A percentile compares a stretch with the other conserved stretches of the same genome.
Conservation (phyloP, 768 basidiomycete species). For the Chalciporus piperatus region DNA sequence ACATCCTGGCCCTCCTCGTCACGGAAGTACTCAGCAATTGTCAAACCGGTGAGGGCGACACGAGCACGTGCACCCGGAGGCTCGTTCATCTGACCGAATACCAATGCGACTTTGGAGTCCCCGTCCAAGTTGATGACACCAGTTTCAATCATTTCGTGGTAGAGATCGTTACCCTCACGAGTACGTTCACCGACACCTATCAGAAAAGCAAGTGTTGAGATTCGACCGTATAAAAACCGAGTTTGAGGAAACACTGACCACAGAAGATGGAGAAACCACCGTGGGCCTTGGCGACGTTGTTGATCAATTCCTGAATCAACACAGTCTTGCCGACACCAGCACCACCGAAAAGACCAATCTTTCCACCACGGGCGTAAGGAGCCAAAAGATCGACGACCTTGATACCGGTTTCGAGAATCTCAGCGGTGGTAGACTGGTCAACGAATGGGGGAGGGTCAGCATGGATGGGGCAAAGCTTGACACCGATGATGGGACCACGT, state of each 20-base stretch:
- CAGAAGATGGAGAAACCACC: conserved; percentile 99
- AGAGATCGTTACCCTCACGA: conserved; percentile 99
- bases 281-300: conserved; percentile 99
- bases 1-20: conserved; percentile 99
- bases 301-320: conserved; percentile 99
- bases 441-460: conserved; percentile 97
- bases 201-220: conserved; percentile 1
- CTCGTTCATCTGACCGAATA: conserved; percentile 99
- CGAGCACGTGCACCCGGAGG: conserved; percentile 99
- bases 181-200: conserved; percentile 99
- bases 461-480: conserved; percentile 90
- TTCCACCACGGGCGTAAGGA: conserved; percentile 99
- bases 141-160: conserved; percentile 99
- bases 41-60: conserved; percentile 98
- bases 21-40: conserved; percentile 99
- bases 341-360: conserved; percentile 99
- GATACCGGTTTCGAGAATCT: conserved; percentile 99
- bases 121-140: conserved; percentile 99
- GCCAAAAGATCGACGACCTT: conserved; percentile 99
- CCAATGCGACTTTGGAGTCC: conserved; percentile 99
- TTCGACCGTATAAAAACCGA: too few species aligned
- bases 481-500: conserved; percentile 97
- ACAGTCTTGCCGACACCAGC: conserved; percentile 99
- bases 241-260: conserved; percentile 45
- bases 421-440: conserved; percentile 97